Conservation (phyloP, 768 basidiomycete species). For the Hirschioporus abietinus region DNA sequence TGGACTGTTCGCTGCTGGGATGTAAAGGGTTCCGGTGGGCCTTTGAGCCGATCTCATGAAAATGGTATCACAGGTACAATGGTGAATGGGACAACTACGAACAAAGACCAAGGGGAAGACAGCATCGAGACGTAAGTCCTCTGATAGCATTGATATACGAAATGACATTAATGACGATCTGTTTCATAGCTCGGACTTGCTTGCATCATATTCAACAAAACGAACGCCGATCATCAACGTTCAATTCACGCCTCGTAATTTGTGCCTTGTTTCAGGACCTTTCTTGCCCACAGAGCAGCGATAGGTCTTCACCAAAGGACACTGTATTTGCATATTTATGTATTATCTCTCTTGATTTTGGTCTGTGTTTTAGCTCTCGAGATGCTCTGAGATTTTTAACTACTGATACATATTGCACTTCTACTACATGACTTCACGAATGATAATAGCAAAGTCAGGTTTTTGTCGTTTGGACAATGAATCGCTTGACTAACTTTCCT, state of each 20-base stretch:
- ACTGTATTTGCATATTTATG: background rate
- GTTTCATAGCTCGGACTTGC: slow-evolving; percentile 63
- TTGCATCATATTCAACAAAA: slow-evolving; percentile 93
- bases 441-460: background rate
- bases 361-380: background rate
- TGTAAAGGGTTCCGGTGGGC: slow-evolving; percentile 72
- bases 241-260: slow-evolving; percentile 91
- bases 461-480: background rate
- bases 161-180: slow-evolving; percentile 5
- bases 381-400: background rate
- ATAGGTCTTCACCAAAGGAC: slow-evolving; percentile 18
- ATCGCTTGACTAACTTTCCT: background rate
- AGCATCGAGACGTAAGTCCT: slow-evolving; percentile 64
- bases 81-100: slow-evolving; percentile 26
- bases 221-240: slow-evolving; percentile 89
- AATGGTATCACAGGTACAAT: slow-evolving; percentile 34
- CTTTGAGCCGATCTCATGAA: slow-evolving; percentile 49
- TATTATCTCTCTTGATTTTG: background rate
- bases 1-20: slow-evolving; percentile 99
- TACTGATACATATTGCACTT: background rate
- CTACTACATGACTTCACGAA: background rate
- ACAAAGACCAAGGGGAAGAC: slow-evolving; percentile 45
- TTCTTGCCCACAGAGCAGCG: slow-evolving; percentile 58
- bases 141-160: background rate
- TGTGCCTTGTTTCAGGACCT: slow-evolving; percentile 83